Evolutionary conservation across 257 asterid genomes (phyloP), one percentile per base, ranked within the genome.

Genomic region (Cynanchum wilfordii): DNA sequence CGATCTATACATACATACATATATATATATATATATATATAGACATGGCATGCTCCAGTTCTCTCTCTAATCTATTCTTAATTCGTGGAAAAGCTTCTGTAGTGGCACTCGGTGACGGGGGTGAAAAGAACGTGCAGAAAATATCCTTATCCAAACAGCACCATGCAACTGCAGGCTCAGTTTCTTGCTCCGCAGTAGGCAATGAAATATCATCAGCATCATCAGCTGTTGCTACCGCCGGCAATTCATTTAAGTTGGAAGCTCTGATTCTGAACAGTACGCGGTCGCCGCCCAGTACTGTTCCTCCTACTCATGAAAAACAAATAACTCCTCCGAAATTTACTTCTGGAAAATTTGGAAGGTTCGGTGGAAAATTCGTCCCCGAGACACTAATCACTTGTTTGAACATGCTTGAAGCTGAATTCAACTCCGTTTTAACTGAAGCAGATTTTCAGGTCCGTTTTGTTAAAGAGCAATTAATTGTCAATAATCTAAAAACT

Each of bases 341-440:
- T 73, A 60, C 45, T 22, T 44, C 38, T 29, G 68, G 68, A 63
- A 63, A 63, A 8, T 88, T 83, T 8, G 98, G 98, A 0, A 82
- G 76, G 70, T 92, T 79, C 5, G 98, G 98, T 42, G 98, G 98
- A 27, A 68, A 75, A 22, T 88, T 86, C 57, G 96, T 92, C 45
- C 96, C 92, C 2, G 94, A 91, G 77, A 87, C 92, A 5, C 84
- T 89, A 4, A 82, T 89, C 17, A 50, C 73, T 69, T 71, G 83
- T 78, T 83, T 91, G 77, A 78, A 70, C 79, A 75, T 27, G 81
- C 97, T 89, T 66, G 88, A 58, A 10, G 76, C 73, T 68, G 96
- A 86, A 29, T 87, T 89, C 81, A 74, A 79, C 27, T 73, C 75
- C 1, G 73, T 78, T 79, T 72, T 86, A 25, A 77, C 17, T 22